Percentiles rank a stretch among this genome's conserved stretches.
These are phyloP conservation scores for Bidens hawaiensis DNA, from an alignment of 140 eudicot genomes.

Conservation along the genomic window DNA sequence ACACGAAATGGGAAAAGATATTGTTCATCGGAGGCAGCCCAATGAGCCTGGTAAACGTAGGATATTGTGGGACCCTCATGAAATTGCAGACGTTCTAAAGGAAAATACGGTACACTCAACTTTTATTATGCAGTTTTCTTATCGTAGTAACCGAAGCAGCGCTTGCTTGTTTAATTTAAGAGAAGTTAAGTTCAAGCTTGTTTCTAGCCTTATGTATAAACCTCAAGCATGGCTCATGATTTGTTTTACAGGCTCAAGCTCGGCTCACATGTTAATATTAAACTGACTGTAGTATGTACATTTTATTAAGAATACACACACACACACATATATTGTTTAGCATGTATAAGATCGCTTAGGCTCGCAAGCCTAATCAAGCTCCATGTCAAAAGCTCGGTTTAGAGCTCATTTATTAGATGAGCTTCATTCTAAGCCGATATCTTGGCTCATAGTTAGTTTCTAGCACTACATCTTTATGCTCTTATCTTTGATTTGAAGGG, in stretches of 20 bases:
- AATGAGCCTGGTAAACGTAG: conserved; percentile 16
- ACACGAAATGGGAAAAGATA: conserved; percentile 32
- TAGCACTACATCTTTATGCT: neutral
- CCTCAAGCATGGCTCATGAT: neutral
- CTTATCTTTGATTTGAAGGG: conserved; percentile 6
- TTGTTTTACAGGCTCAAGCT: neutral
- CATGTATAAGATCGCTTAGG: neutral
- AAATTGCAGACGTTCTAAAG: conserved; percentile 10
- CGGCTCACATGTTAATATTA: neutral
- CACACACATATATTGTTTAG: neutral
- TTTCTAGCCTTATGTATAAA: neutral
- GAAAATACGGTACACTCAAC: conserved; percentile 12
- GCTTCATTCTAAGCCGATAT: neutral
- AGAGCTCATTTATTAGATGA: neutral
- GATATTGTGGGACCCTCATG: conserved; percentile 27
- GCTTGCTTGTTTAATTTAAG: neutral
- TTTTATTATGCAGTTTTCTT: neutral
- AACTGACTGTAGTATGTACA: neutral
- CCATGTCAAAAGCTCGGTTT: neutral
- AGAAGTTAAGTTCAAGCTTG: neutral
- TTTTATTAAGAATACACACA: neutral
- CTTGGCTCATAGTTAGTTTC: neutral
- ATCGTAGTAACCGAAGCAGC: neutral
- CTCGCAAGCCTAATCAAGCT: neutral
- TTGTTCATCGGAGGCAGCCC: conserved; percentile 16